phyloP scores from a whole-genome alignment of 192 early-diverging fungal genomes.

The Chytriomyces sp. region DNA sequence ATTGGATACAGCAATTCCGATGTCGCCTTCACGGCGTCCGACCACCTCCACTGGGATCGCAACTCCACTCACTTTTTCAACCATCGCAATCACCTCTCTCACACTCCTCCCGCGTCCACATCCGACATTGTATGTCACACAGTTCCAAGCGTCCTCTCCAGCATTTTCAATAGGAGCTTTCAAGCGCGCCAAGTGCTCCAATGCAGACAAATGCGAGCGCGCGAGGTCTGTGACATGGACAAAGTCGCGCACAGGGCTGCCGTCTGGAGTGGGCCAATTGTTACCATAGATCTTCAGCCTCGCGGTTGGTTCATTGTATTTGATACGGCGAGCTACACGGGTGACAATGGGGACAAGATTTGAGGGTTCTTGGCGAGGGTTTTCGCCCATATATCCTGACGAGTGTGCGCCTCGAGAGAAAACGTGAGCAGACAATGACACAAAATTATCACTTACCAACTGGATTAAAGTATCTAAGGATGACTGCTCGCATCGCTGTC shows the following conservation, averaged over 20 bases:
- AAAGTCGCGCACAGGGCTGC: slow-evolving; percentile 80
- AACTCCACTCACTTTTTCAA: slow-evolving; percentile 67
- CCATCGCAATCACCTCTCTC: slow-evolving; percentile 75
- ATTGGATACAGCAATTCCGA: slow-evolving; percentile 76
- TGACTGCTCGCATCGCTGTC: neutral
- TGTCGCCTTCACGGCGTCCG: slow-evolving; percentile 75
- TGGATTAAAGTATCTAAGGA: slow-evolving; percentile 81
- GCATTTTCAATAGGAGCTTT: slow-evolving; percentile 3
- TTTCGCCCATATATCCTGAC: slow-evolving; percentile 83
- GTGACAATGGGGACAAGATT: slow-evolving; percentile 75
- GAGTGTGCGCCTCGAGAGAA: slow-evolving; percentile 63
- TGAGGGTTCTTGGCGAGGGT: slow-evolving; percentile 76
- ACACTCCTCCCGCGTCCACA: slow-evolving; percentile 81
- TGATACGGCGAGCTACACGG: slow-evolving; percentile 52
- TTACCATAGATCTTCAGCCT: slow-evolving; percentile 64
- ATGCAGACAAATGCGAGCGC: slow-evolving; percentile 74
- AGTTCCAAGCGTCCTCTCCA: slow-evolving; percentile 37
- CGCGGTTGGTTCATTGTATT: neutral
- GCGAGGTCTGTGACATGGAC: slow-evolving; percentile 88
- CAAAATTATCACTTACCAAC: slow-evolving; percentile 58
- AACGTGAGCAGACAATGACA: neutral
- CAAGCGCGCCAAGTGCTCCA: slow-evolving; percentile 37
- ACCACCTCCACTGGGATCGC: slow-evolving; percentile 62
- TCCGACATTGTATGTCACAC: slow-evolving; percentile 80
- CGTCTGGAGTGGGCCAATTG: slow-evolving; percentile 84